Evolutionary conservation across 1,284 basidiomycete species (phyloP), one percentile per base, ranked within the genome.

Genomic region (Polyporus tsugae): DNA sequence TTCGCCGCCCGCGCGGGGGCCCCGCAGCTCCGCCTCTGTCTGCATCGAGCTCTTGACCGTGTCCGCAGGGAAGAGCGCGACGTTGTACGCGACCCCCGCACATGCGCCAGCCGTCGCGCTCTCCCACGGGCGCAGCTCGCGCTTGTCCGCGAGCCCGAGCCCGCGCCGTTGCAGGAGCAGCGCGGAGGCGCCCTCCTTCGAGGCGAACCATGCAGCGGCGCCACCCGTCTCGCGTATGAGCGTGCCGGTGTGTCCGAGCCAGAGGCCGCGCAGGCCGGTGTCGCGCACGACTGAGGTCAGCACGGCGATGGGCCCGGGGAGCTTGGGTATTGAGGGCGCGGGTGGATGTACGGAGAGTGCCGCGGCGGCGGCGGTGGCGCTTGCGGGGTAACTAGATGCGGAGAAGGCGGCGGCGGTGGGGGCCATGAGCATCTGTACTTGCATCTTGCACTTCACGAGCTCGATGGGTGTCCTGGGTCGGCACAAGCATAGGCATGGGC

Each of bases 11-110:
- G 76, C 71, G 39, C 80, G 76, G 2, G 92, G 91, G 15, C 72
- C 72, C 10, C 91, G 84, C 70, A 98, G 85, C 81, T 98, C 97
- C 64, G 93, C 93, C 79, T 93, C 93, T 0, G 97, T 99, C 85
- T 99, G 97, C 80, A 99, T 95, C 57, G 95, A 89, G 73, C 93
- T 95, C 84, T 99, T 99, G 77, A 99, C 89, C 42, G 93, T 94
- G 80, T 99, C 97, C 15, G 96, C 96, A 0, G 96, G 96, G 83
- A 97, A 98, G 58, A 95, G 82, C 22, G 91, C 86, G 75, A 97
- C 82, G 75, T 95, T 97, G 83, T 96, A 98, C 67, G 88, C 85
- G 13, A 94, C 91, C 5, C 97, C 97, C 0, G 96, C 95, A 60
- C 89, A 86, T 4, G 96, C 97, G 17, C 97, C 97, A 1, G 94